Evolutionary conservation across 75 land plant species (phyloP).

Genomic region (Selaginella tamariscina): DNA sequence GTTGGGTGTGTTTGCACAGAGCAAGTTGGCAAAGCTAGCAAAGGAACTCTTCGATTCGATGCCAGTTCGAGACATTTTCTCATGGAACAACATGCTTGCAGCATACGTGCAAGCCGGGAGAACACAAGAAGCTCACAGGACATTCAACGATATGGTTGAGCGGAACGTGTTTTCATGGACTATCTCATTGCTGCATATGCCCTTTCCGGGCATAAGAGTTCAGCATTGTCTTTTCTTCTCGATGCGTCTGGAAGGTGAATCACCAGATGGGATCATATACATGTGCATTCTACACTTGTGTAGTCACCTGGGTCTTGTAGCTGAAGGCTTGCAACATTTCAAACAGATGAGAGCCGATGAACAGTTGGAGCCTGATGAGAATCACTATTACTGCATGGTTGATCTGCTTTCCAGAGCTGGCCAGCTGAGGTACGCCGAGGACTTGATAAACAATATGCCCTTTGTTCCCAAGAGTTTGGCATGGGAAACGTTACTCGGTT

Average conservation of each 20-base stretch:
- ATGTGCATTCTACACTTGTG: not conserved
- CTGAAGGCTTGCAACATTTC: not conserved
- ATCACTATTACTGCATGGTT: slow-evolving; percentile 3
- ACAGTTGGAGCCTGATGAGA: not conserved
- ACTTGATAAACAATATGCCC: not conserved
- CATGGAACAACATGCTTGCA: not conserved
- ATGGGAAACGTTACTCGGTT: not conserved
- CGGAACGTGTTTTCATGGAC: not conserved
- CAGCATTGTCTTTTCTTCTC: not conserved
- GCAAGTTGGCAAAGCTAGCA: not conserved
- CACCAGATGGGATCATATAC: not conserved
- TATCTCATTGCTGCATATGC: not conserved
- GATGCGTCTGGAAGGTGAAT: not conserved
- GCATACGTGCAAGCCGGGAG: not conserved
- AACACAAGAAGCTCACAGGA: not conserved
- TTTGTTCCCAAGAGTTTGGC: not conserved
- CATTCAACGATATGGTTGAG: not conserved
- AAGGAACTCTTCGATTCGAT: not conserved
- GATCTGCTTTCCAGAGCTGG: slow-evolving; percentile 7
- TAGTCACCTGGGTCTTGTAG: not conserved
- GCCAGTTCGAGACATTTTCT: not conserved
- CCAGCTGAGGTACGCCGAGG: not conserved
- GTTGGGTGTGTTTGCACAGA: not conserved
- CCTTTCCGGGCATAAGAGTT: not conserved
- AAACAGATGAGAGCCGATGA: not conserved